Evolutionary conservation across 2,329 filamentous ascomycete species (phyloP).

Genomic region (Hypoxylon sp.): DNA sequence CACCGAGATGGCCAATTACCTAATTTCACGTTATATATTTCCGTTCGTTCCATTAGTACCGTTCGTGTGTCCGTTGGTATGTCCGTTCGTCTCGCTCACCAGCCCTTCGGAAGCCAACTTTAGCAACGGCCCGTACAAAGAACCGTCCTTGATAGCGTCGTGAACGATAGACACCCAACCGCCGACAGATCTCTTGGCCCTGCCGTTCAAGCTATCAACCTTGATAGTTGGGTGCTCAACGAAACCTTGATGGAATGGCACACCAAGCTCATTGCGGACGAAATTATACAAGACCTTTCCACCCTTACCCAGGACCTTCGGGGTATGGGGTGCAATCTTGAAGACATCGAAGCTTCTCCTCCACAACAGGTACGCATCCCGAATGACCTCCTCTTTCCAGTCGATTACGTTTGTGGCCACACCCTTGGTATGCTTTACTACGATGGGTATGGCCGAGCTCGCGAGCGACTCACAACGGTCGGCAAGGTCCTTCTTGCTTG

Average conservation of each 20-base stretch:
- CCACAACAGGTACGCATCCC: conserved; percentile 18
- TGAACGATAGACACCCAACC: conserved; percentile 38
- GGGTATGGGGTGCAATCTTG: conserved; percentile 24
- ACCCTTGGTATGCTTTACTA: conserved; percentile 18
- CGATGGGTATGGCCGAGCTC: conserved; percentile 29
- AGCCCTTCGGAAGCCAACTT: conserved; percentile 25
- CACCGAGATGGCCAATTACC: background rate
- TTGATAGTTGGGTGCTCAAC: conserved; percentile 34
- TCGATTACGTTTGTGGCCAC: conserved; percentile 14
- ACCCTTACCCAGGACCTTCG: conserved; percentile 27
- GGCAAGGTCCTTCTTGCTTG: conserved; percentile 27
- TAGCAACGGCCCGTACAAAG: conserved; percentile 29
- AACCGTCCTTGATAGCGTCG: conserved; percentile 32
- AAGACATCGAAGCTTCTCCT: conserved; percentile 22
- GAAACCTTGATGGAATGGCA: conserved; percentile 39
- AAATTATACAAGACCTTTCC: conserved; percentile 29
- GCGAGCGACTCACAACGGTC: conserved; percentile 30
- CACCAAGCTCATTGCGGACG: conserved; percentile 34
- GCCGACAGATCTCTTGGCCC: conserved; percentile 36
- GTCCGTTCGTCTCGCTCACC: conserved; percentile 13
- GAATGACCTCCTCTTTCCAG: conserved; percentile 26
- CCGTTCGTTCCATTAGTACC: conserved; percentile 16
- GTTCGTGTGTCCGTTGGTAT: conserved; percentile 17
- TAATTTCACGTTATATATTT: conserved; percentile 5
- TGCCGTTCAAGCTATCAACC: conserved; percentile 23